Evolutionary conservation across 2,329 filamentous ascomycete genomes (phyloP).

Genomic region (Aspergillus fumigatus): DNA sequence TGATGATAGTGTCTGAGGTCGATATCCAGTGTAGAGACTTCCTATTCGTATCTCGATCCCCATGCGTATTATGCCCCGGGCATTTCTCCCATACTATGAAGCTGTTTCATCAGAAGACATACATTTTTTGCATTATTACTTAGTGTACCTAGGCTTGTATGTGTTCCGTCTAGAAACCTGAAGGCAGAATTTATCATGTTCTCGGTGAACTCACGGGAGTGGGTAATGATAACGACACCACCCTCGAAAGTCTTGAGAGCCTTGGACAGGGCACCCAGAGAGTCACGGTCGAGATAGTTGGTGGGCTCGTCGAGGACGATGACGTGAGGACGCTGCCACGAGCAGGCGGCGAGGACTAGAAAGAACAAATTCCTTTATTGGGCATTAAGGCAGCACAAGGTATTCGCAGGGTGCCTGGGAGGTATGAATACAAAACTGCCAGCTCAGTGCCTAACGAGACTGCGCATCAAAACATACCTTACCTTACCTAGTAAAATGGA

Average conservation of each 20-base stretch:
- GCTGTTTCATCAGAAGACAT: too few species aligned
- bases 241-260: constrained; percentile 96
- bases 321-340: constrained; percentile 97
- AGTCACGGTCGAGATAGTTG: constrained; percentile 99
- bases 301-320: constrained; percentile 99
- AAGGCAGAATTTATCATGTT: constrained; percentile 20
- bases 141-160: neutral
- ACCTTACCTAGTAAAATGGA: too few species aligned
- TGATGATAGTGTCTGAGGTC: neutral
- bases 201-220: constrained; percentile 98
- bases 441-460: constrained; percentile 1
- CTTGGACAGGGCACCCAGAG: constrained; percentile 95
- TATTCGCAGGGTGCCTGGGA: neutral
- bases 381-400: constrained; percentile 21
- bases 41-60: neutral
- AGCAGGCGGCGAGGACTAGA: constrained; percentile 84
- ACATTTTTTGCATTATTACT: neutral
- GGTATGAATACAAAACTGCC: neutral
- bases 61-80: too few species aligned
- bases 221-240: constrained; percentile 99
- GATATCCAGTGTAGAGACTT: neutral
- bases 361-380: constrained; percentile 11
- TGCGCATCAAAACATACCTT: neutral
- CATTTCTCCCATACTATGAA: too few species aligned
- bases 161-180: neutral